phyloP scores from a whole-genome alignment of 208 protist species.

The Lotmaria passim region DNA sequence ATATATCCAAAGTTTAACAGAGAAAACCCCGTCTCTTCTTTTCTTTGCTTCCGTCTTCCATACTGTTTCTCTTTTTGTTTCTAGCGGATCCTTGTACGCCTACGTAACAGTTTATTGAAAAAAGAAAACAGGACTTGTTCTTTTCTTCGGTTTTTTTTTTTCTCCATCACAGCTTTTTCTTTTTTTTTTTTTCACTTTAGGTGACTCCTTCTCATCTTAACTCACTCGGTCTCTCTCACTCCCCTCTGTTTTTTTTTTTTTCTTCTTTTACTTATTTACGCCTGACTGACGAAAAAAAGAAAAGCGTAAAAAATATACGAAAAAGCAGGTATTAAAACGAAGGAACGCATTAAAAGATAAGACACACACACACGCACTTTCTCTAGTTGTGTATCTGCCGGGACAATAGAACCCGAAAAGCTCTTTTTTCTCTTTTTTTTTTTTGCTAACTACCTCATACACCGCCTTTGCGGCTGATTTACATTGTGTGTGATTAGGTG shows the following conservation, averaged over 20 bases:
- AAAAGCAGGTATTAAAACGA: neutral
- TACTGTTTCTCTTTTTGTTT: slow-evolving; percentile 11
- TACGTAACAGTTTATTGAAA: slow-evolving; percentile 9
- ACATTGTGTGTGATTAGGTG: too few species aligned
- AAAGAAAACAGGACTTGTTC: slow-evolving; percentile 5
- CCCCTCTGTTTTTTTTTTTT: neutral
- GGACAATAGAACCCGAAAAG: neutral
- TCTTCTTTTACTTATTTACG: neutral
- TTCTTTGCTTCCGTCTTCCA: neutral
- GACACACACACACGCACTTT: neutral
- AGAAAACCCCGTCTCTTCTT: neutral
- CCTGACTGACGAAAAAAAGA: neutral
- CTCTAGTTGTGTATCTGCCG: neutral
- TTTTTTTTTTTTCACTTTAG: slow-evolving; percentile 4
- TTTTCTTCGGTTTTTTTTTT: slow-evolving; percentile 5
- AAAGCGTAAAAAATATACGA: neutral
- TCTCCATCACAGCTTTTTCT: slow-evolving; percentile 1
- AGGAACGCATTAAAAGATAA: neutral
- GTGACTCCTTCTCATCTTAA: neutral
- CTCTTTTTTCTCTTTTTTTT: neutral
- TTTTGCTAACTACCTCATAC: neutral
- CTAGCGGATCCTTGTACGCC: slow-evolving; percentile 1
- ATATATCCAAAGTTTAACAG: too few species aligned
- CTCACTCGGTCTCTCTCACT: slow-evolving; percentile 3
- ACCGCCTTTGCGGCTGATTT: neutral